Percentiles rank a stretch among this genome's conserved stretches.
These are phyloP conservation scores for Debaryomyces maramus DNA, from an alignment of 805 yeast genomes.

Conservation along the genomic window DNA sequence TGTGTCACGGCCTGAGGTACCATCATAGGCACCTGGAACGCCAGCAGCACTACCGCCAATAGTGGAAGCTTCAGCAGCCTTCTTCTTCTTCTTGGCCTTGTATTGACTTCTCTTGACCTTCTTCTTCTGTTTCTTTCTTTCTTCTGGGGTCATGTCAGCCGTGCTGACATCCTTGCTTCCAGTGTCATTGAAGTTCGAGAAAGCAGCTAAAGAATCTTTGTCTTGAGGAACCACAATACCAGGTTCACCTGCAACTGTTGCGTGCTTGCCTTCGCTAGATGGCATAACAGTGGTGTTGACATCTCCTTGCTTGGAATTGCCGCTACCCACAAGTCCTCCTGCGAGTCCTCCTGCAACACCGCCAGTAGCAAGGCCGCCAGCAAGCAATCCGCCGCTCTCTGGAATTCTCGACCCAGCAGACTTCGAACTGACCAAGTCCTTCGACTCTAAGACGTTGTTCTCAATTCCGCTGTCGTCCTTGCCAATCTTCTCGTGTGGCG, in stretches of 20 bases:
- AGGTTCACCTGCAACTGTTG: slow-evolving; percentile 55
- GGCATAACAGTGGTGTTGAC: slow-evolving; percentile 48
- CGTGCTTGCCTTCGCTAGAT: slow-evolving; percentile 40
- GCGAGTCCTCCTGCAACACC: slow-evolving; percentile 24
- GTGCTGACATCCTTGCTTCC: slow-evolving; percentile 21
- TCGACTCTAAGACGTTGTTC: slow-evolving; percentile 48
- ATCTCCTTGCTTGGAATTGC: slow-evolving; percentile 2
- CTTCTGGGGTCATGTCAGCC: slow-evolving; percentile 31
- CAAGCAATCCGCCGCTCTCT: slow-evolving; percentile 31
- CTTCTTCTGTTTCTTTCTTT: slow-evolving; percentile 43
- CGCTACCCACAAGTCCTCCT: background rate
- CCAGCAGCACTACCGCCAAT: slow-evolving; percentile 16
- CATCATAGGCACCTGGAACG: slow-evolving; percentile 17
- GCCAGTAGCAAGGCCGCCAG: slow-evolving; percentile 48
- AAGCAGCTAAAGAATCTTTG: slow-evolving; percentile 62
- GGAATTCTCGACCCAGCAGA: slow-evolving; percentile 27
- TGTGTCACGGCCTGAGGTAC: slow-evolving; percentile 17
- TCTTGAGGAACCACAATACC: slow-evolving; percentile 66
- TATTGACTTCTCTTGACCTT: slow-evolving; percentile 45
- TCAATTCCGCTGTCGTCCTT: slow-evolving; percentile 51
- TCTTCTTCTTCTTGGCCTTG: slow-evolving; percentile 43
- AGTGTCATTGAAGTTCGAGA: slow-evolving; percentile 22
- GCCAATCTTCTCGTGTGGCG: slow-evolving; percentile 38
- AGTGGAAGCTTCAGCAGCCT: slow-evolving; percentile 15
- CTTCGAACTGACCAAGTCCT: slow-evolving; percentile 28